These are phyloP conservation scores for Mortierella sp. DNA, from an alignment of 371 early-diverging fungal genomes.

Conservation along the genomic window DNA sequence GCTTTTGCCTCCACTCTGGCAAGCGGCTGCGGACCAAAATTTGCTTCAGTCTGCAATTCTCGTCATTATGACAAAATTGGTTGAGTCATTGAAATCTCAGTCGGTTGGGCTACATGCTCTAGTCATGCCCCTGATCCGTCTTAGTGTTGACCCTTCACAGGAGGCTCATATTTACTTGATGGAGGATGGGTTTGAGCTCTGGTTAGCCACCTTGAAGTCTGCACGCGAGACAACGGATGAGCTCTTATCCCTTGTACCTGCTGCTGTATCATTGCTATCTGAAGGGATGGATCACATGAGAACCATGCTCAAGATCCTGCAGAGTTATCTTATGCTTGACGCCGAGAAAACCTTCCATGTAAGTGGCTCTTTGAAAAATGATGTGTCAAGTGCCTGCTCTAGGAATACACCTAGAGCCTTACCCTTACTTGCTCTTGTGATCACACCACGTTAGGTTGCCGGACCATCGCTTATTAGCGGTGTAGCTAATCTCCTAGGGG, in stretches of 20 bases:
- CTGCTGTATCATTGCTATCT: constrained; percentile 74
- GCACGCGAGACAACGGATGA: constrained; percentile 64
- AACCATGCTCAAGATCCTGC: constrained; percentile 80
- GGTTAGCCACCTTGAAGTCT: constrained; percentile 84
- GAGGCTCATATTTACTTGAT: constrained; percentile 86
- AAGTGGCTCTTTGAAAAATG: background rate
- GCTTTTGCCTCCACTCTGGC: constrained; percentile 87
- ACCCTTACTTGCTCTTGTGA: constrained; percentile 1
- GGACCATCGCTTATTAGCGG: constrained; percentile 64
- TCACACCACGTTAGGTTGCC: constrained; percentile 47
- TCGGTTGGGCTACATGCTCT: constrained; percentile 79
- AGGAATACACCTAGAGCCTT: background rate
- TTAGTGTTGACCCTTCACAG: constrained; percentile 77
- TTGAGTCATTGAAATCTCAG: constrained; percentile 77
- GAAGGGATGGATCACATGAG: constrained; percentile 82
- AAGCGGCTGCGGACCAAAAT: constrained; percentile 75
- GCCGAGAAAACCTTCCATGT: constrained; percentile 43
- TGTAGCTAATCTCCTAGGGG: constrained; percentile 68
- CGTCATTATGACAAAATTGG: constrained; percentile 79
- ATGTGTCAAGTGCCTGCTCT: background rate
- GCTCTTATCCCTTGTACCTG: constrained; percentile 74
- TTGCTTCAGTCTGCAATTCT: constrained; percentile 87
- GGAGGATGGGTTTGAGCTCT: constrained; percentile 91
- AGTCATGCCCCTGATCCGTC: constrained; percentile 80
- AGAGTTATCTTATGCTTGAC: constrained; percentile 83